A percentile compares a stretch with the other conserved stretches of the same genome.
Evolutionary conservation across 2,329 filamentous ascomycete genomes (phyloP).

Genomic region (Xylaria sp.): DNA sequence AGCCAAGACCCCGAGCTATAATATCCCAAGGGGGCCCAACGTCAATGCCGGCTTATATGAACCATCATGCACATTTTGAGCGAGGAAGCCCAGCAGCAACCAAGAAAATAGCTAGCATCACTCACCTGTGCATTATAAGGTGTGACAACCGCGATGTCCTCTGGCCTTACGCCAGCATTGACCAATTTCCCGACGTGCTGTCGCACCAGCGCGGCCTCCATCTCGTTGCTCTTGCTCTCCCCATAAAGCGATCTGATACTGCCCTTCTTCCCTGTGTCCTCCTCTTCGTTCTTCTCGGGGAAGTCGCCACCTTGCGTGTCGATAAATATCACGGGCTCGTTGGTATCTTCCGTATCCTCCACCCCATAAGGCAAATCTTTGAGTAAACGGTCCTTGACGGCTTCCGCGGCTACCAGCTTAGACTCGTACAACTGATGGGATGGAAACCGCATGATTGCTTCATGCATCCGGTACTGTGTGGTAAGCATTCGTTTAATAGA

Average conservation of each 20-base stretch:
- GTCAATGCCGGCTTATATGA: slow-evolving; percentile 17
- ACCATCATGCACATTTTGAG: background rate
- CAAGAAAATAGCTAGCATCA: slow-evolving; percentile 2
- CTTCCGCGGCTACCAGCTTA: slow-evolving; percentile 81
- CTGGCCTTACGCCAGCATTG: slow-evolving; percentile 79
- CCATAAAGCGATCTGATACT: slow-evolving; percentile 60
- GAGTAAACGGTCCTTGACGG: slow-evolving; percentile 79
- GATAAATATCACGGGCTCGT: slow-evolving; percentile 88
- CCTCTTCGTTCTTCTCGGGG: slow-evolving; percentile 82
- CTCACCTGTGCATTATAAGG: slow-evolving; percentile 92
- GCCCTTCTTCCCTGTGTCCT: slow-evolving; percentile 55
- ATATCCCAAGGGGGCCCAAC: background rate
- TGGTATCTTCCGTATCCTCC: slow-evolving; percentile 83
- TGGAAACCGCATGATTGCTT: slow-evolving; percentile 93
- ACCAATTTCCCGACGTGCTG: slow-evolving; percentile 81
- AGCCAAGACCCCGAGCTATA: slow-evolving; percentile 78
- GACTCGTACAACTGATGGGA: slow-evolving; percentile 88
- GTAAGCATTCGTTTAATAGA: slow-evolving; percentile 94
- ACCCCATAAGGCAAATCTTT: slow-evolving; percentile 82
- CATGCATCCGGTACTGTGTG: slow-evolving; percentile 98
- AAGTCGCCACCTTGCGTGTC: slow-evolving; percentile 97
- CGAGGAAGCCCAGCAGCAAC: background rate
- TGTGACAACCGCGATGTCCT: slow-evolving; percentile 92
- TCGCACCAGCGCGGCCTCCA: slow-evolving; percentile 84
- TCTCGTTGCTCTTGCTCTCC: slow-evolving; percentile 74